Evolutionary conservation across 192 early-diverging fungal genomes (phyloP).

Genomic region (Backusella tuberculispora): DNA sequence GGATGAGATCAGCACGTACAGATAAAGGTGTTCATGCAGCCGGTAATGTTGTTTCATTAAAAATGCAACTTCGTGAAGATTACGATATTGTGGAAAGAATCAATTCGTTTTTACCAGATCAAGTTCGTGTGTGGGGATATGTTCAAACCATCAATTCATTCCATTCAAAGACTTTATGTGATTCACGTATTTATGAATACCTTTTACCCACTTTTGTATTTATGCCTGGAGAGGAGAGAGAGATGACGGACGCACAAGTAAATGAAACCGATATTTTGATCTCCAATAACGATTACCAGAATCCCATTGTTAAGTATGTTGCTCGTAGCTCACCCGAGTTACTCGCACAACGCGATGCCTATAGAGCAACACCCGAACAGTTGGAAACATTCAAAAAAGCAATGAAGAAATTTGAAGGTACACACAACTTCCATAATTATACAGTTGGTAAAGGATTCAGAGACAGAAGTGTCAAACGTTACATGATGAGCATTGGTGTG

Average conservation of each 20-base stretch:
- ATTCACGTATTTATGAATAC: slow-evolving; percentile 97
- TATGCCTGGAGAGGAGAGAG: slow-evolving; percentile 46
- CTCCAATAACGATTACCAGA: not conserved
- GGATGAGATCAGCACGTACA: slow-evolving; percentile 92
- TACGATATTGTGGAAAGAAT: slow-evolving; percentile 74
- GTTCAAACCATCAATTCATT: slow-evolving; percentile 76
- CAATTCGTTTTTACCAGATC: slow-evolving; percentile 82
- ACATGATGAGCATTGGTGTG: slow-evolving; percentile 79
- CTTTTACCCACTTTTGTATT: slow-evolving; percentile 92
- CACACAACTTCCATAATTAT: slow-evolving; percentile 96
- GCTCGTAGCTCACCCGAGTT: slow-evolving; percentile 58
- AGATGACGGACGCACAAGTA: slow-evolving; percentile 40
- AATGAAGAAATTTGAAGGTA: slow-evolving; percentile 77
- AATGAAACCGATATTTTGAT: slow-evolving; percentile 34
- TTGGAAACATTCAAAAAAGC: slow-evolving; percentile 69
- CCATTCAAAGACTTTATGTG: slow-evolving; percentile 90
- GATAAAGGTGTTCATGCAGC: slow-evolving; percentile 99
- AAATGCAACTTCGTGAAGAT: slow-evolving; percentile 79
- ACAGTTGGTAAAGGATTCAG: slow-evolving; percentile 80
- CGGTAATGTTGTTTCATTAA: slow-evolving; percentile 92
- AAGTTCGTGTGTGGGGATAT: slow-evolving; percentile 77
- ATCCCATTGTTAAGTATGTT: slow-evolving; percentile 18
- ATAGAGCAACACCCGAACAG: slow-evolving; percentile 63
- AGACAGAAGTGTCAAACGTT: slow-evolving; percentile 78
- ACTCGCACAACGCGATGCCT: slow-evolving; percentile 62